Conservation (phyloP, 805 yeast genomes). For the Kodamaea hsintzibuensis region DNA sequence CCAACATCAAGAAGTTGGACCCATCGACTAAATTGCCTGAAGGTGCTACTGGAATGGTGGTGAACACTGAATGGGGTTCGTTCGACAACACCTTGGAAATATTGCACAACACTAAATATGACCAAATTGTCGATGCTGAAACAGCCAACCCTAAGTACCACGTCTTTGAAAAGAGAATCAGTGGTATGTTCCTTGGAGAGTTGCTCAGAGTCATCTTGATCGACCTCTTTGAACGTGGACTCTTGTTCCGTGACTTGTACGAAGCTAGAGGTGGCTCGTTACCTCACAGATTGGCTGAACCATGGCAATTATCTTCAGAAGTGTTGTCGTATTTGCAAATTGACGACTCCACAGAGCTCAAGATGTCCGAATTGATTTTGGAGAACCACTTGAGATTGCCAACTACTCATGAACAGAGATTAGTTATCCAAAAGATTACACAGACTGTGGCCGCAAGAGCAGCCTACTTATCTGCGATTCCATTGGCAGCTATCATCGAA, state of each 20-base stretch:
- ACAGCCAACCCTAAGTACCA: constrained; percentile 87
- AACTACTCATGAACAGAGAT: constrained; percentile 70
- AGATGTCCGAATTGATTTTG: constrained; percentile 67
- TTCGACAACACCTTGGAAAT: constrained; percentile 80
- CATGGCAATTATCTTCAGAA: constrained; percentile 80
- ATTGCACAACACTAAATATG: constrained; percentile 80
- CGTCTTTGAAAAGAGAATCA: constrained; percentile 87
- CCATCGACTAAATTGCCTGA: constrained; percentile 24
- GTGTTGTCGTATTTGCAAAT: constrained; percentile 84
- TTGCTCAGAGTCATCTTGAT: constrained; percentile 70
- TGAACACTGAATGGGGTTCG: constrained; percentile 98
- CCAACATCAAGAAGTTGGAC: constrained; percentile 66
- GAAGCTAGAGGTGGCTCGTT: constrained; percentile 41
- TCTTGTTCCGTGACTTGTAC: constrained; percentile 58
- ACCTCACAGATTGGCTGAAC: constrained; percentile 67
- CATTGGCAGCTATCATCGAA: constrained; percentile 80
- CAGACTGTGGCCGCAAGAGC: constrained; percentile 84
- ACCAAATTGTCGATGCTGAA: constrained; percentile 62
- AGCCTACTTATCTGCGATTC: constrained; percentile 87
- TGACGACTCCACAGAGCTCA: constrained; percentile 74
- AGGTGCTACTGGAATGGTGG: constrained; percentile 70
- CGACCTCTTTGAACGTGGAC: constrained; percentile 61
- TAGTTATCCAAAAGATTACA: constrained; percentile 69
- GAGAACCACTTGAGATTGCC: constrained; percentile 68
- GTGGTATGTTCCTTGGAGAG: constrained; percentile 94